A percentile compares a stretch with the other conserved stretches of the same genome.
phyloP scores from a whole-genome alignment of 768 basidiomycete genomes.

The Psilocybe azurescens region DNA sequence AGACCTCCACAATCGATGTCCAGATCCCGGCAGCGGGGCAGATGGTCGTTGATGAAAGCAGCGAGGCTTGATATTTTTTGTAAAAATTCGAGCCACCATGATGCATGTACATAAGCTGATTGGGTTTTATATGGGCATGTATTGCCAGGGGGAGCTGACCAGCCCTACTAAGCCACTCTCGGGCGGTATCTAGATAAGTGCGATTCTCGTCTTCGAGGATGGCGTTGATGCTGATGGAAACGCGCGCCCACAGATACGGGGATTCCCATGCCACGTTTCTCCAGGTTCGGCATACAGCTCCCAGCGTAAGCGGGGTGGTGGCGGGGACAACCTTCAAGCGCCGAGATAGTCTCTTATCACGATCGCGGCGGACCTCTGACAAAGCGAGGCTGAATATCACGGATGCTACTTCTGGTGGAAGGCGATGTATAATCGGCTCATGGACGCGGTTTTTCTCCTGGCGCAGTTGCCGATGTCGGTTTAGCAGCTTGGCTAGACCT shows the following conservation, averaged over 20 bases:
- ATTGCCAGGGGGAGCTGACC: slow-evolving; percentile 2
- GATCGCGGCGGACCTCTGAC: not conserved
- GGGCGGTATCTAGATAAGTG: not conserved
- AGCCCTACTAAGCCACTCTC: not conserved
- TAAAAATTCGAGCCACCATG: not conserved
- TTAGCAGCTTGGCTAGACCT: not conserved
- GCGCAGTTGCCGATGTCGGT: not conserved
- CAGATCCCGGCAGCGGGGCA: not conserved
- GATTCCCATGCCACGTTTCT: slow-evolving; percentile 1
- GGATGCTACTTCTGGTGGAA: slow-evolving; percentile 1
- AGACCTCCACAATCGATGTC: not conserved
- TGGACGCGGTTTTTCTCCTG: not conserved
- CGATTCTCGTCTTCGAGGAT: too few relatives aligned
- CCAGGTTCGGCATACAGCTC: slow-evolving; percentile 6
- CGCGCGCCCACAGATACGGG: slow-evolving; percentile 1
- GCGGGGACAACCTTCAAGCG: too few relatives aligned
- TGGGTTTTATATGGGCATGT: not conserved
- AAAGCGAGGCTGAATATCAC: slow-evolving; percentile 2
- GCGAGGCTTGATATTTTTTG: not conserved
- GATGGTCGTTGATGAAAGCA: not conserved
- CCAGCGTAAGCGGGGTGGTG: not conserved
- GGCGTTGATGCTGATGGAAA: not conserved
- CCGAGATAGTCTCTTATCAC: too few relatives aligned
- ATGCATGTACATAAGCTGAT: too few relatives aligned
- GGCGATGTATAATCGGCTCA: not conserved